Base-by-base conservation (phyloP, 352 stramenopile species). In the Nothophytophthora sp. region DNA sequence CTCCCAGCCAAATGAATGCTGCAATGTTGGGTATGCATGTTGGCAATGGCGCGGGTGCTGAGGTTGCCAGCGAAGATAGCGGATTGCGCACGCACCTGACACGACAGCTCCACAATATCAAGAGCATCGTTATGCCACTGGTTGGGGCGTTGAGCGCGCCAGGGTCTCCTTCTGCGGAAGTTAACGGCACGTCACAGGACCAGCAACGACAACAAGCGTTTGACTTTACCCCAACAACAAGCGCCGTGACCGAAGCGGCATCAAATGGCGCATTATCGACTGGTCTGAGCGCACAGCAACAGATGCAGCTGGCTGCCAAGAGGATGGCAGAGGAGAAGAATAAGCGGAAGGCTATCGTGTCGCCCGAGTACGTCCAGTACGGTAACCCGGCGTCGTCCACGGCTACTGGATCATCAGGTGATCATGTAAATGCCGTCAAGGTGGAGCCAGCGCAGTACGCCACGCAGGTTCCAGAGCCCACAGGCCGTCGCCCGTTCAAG, bases 321-420 rank as follows among this genome's bases (percentile, higher is more conserved):
- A 77, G 70, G 16, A 56, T 81, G 49, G 55, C 67, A 0, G 76
- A 88, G 19, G 82, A 93, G 22, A 88, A 86, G 38, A 90, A 85
- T 65, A 93, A 93, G 60, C 80, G 82, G 18, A 90, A 90, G 50
- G 80, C 80, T 35, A 68, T 93, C 22, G 78, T 93, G 36, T 93
- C 82, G 20, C 82, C 82, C 12, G 82, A 93, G 52, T 93, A 90
- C 27, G 80, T 90, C 15, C 82, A 93, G 41, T 93, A 91, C 46
- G 73, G 60, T 5, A 77, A 58, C 20, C 42, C 49, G 6, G 34
- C 61, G 18, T 51, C 45, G 27, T 35, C 36, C 42, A 20, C 25
- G 25, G 43, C 29, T 50, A 23, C 50, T 22, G n/a, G 30, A 41
- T 30, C 46, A 12, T 33, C 41, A 5, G 38, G 18, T 32, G 33